These are phyloP conservation scores for Annulohypoxylon nitens DNA, from an alignment of 495 filamentous ascomycete genomes.

Conservation along the genomic window DNA sequence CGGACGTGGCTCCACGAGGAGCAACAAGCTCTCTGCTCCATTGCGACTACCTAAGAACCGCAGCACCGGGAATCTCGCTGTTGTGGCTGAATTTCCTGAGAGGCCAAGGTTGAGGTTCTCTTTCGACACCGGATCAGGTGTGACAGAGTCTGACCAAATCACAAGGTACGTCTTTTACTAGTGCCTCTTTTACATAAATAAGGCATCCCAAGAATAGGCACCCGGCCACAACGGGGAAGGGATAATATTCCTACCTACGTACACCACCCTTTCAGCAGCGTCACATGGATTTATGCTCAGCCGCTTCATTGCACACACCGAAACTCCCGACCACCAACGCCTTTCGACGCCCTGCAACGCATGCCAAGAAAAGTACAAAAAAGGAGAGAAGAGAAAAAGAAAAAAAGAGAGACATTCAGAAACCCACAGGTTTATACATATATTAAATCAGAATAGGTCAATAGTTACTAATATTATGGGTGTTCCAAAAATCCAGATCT, in stretches of 20 bases:
- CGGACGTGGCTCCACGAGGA: conserved; percentile 48
- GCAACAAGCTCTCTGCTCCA: conserved; percentile 51
- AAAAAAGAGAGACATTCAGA: conserved; percentile 11
- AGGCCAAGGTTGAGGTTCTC: conserved; percentile 66
- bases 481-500: conserved; percentile 54
- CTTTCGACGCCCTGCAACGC: not conserved
- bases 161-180: conserved; percentile 64
- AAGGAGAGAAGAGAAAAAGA: conserved; percentile 8
- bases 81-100: conserved; percentile 56
- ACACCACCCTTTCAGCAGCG: conserved; percentile 27
- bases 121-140: conserved; percentile 64
- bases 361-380: conserved; percentile 3
- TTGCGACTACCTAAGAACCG: conserved; percentile 72
- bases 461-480: conserved; percentile 44
- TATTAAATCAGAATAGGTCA: conserved; percentile 16
- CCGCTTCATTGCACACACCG: conserved; percentile 35
- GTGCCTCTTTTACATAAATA: conserved; percentile 47
- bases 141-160: conserved; percentile 64
- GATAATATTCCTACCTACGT: conserved; percentile 22
- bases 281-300: conserved; percentile 42
- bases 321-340: conserved; percentile 7
- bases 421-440: conserved; percentile 22
- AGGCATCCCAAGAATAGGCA: conserved; percentile 43
- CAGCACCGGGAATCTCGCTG: conserved; percentile 72
- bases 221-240: conserved; percentile 27